Base-by-base conservation (phyloP, 2,329 filamentous ascomycete genomes). In the Cryphonectria radicalis region DNA sequence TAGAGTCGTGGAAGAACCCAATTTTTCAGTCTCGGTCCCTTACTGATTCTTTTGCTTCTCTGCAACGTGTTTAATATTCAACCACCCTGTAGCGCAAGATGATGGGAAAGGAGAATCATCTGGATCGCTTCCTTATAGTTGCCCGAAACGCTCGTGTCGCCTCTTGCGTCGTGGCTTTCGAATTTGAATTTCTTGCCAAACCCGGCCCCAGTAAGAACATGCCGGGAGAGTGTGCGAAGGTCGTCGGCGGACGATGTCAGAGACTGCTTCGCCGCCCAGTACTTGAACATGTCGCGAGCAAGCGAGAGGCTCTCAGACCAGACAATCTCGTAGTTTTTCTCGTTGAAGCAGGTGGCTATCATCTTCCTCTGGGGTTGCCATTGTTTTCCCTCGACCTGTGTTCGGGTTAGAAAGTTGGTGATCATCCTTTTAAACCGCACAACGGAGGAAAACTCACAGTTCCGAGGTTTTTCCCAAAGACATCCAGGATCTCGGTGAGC, bases 181-280 rank as follows among this genome's bases (percentile, higher is more conserved):
- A 78, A 81, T 67, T 76, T 74, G 70, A 75, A 78, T 0, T 76
- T 77, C 66, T 79, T 77, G 8, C 78, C 78, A 35, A 80, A 80
- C 2, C 77, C 77, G n/a, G 76, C 78, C 4, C 73, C 57, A 10
- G 77, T 76, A 4, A 80, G 72, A 0, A 80, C 74, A 46, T 79
- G 73, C 1, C 79, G 73, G 4, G 77, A 77, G 0, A 79, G 63
- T 0, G 77, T 78, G 32, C 77, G 75, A 0, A 74, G 35, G 64
- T 80, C 78, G 2, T 78, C 71, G 22, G 77, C 78, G 4, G 68
- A 53, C 0, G 76, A 70, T 2, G 62, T 69, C 7, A 79, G 42
- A 0, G 74, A 75, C 0, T 57, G 35, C 42, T 75, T 76, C 0
- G 69, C 71, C 25, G 72, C 63, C 78, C 78, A 80, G 67, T 77